Evolutionary conservation across 306 rosid species (phyloP).

Genomic region (Citrullus amarus): DNA sequence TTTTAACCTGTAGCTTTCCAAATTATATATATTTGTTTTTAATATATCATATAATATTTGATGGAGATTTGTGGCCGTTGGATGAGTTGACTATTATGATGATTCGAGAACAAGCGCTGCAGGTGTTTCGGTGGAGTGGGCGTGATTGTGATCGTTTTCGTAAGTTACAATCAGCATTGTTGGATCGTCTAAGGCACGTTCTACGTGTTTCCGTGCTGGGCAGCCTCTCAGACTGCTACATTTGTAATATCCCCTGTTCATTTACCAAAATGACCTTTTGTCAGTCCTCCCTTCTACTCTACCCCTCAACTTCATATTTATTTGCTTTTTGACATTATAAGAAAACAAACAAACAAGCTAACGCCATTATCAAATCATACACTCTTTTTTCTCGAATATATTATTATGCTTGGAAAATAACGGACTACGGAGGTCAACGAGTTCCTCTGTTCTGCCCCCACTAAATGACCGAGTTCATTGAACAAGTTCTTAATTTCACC

Average conservation of each 20-base stretch:
- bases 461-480: not conserved
- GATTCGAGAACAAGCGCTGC: slow-evolving; percentile 35
- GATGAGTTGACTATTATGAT: slow-evolving; percentile 36
- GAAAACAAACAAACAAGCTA: not conserved
- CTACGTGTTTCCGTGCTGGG: slow-evolving; percentile 81
- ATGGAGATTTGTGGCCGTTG: not conserved
- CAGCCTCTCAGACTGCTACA: slow-evolving; percentile 73
- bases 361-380: not conserved
- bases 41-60: not conserved
- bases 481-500: slow-evolving; percentile 4
- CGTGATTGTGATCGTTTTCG: slow-evolving; percentile 72
- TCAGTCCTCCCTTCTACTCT: not conserved
- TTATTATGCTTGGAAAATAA: not conserved
- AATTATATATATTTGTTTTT: not conserved
- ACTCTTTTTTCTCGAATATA: not conserved
- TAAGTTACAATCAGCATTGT: slow-evolving; percentile 70
- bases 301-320: not conserved
- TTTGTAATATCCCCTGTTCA: slow-evolving; percentile 66
- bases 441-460: not conserved
- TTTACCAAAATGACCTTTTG: not conserved
- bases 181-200: slow-evolving; percentile 73
- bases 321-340: not conserved
- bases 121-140: slow-evolving; percentile 28
- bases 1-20: slow-evolving; percentile 2
- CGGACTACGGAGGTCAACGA: slow-evolving; percentile 12